phyloP scores from a whole-genome alignment of 768 basidiomycete genomes.

The Tricholoma sp. region DNA sequence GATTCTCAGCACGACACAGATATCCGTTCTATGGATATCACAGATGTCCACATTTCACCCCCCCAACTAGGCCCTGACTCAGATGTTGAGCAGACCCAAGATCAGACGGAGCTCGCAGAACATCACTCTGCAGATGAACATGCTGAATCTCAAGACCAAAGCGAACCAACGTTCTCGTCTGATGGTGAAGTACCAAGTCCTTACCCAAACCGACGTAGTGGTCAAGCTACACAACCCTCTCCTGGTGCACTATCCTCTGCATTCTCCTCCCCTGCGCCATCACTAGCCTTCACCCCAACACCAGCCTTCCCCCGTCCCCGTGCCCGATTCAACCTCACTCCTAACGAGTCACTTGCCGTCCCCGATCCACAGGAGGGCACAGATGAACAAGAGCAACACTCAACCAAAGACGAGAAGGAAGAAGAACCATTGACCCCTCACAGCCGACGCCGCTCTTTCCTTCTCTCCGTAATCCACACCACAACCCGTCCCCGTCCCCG shows the following conservation, averaged over 20 bases:
- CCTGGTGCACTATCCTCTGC: slow-evolving; percentile 33
- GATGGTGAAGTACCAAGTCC: slow-evolving; percentile 47
- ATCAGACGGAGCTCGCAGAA: not conserved
- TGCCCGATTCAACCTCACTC: slow-evolving; percentile 54
- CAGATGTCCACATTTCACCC: slow-evolving; percentile 45
- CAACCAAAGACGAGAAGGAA: slow-evolving; percentile 16
- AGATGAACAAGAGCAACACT: slow-evolving; percentile 18
- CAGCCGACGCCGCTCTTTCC: slow-evolving; percentile 73
- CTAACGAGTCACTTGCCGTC: slow-evolving; percentile 35
- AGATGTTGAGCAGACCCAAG: slow-evolving; percentile 5
- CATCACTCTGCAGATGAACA: slow-evolving; percentile 12
- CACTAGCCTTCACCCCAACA: slow-evolving; percentile 61
- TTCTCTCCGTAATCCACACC: slow-evolving; percentile 80
- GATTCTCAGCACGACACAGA: slow-evolving; percentile 29
- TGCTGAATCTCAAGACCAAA: slow-evolving; percentile 19
- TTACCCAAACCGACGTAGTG: slow-evolving; percentile 24
- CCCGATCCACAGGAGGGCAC: slow-evolving; percentile 21
- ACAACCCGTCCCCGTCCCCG: slow-evolving; percentile 75
- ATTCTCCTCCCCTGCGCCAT: slow-evolving; percentile 51
- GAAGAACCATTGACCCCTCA: slow-evolving; percentile 59
- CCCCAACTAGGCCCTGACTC: slow-evolving; percentile 20
- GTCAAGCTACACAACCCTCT: slow-evolving; percentile 26
- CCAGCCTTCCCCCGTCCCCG: slow-evolving; percentile 59
- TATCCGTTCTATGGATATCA: slow-evolving; percentile 47
- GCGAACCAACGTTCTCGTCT: slow-evolving; percentile 70